Percentiles rank a stretch among this genome's conserved stretches.
Evolutionary conservation across 2,329 filamentous ascomycete genomes (phyloP).

Genomic region (Elsinoe batatas): DNA sequence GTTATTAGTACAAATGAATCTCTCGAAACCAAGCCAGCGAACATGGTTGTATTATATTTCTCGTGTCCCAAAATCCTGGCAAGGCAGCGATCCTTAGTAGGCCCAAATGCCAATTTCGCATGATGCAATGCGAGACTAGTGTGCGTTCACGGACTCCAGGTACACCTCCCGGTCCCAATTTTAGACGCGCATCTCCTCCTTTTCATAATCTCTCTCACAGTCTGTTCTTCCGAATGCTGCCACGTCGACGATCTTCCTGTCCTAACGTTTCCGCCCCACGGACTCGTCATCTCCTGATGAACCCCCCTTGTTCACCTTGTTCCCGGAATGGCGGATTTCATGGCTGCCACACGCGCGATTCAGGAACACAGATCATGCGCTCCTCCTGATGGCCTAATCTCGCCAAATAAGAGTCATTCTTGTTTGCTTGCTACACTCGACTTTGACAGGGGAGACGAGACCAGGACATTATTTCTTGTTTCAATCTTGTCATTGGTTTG

Average conservation of each 20-base stretch:
- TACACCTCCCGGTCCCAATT: background rate
- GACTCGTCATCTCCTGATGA: background rate
- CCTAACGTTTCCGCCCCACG: background rate
- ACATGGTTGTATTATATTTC: slow-evolving; percentile 12
- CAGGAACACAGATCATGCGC: slow-evolving; percentile 10
- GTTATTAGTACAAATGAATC: slow-evolving; percentile 1
- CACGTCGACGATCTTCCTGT: background rate
- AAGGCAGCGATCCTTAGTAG: background rate
- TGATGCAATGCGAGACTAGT: slow-evolving; percentile 15
- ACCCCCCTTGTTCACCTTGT: background rate
- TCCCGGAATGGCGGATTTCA: slow-evolving; percentile 7
- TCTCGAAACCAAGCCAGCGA: slow-evolving; percentile 4
- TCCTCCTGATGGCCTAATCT: slow-evolving; percentile 2
- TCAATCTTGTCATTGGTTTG: background rate
- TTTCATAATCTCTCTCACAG: slow-evolving; percentile 1
- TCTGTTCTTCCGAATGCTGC: background rate
- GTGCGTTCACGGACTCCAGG: no score
- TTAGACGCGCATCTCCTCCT: slow-evolving; percentile 2
- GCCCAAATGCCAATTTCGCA: slow-evolving; percentile 12
- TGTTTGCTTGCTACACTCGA: slow-evolving; percentile 6
- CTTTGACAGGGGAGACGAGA: slow-evolving; percentile 3
- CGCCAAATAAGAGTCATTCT: background rate
- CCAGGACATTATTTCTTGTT: background rate
- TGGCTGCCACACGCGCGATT: background rate
- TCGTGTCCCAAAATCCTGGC: slow-evolving; percentile 3